Evolutionary conservation across 257 asterid species (phyloP).

Genomic region (Parsonsia alboflavescens): DNA sequence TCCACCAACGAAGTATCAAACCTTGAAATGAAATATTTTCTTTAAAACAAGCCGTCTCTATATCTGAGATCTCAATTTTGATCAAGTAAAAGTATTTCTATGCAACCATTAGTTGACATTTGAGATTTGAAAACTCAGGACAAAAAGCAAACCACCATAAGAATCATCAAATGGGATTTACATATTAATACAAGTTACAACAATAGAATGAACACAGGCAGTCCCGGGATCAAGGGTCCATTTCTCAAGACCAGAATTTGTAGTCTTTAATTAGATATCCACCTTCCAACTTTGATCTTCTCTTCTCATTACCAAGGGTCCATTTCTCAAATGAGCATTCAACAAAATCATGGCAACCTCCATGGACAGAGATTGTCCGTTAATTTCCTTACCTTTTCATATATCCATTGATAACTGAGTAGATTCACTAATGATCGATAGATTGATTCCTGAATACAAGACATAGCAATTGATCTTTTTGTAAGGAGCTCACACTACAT

Average conservation of each 20-base stretch:
- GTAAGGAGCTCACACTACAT: background rate
- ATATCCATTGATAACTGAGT: too few species aligned
- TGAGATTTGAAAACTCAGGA: background rate
- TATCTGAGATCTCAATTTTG: background rate
- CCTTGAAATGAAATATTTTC: too few species aligned
- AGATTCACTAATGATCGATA: constrained; percentile 20
- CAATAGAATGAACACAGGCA: background rate
- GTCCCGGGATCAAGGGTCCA: too few species aligned
- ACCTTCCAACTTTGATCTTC: constrained; percentile 24
- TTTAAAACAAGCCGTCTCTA: too few species aligned
- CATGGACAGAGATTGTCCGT: constrained; percentile 58
- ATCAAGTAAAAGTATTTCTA: background rate
- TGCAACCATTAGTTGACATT: too few species aligned
- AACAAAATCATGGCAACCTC: constrained; percentile 87
- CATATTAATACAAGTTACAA: background rate
- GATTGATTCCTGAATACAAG: constrained; percentile 61
- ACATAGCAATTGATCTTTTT: background rate
- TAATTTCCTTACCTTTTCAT: background rate
- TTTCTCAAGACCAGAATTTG: constrained; percentile 63
- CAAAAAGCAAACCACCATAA: background rate
- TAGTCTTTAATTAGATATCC: constrained; percentile 45
- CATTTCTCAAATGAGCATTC: constrained; percentile 91
- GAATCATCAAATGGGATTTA: background rate
- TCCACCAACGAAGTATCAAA: too few species aligned
- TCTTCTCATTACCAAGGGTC: constrained; percentile 57